Base-by-base conservation (phyloP, 495 filamentous ascomycete species). In the Talaromyces adpressus region DNA sequence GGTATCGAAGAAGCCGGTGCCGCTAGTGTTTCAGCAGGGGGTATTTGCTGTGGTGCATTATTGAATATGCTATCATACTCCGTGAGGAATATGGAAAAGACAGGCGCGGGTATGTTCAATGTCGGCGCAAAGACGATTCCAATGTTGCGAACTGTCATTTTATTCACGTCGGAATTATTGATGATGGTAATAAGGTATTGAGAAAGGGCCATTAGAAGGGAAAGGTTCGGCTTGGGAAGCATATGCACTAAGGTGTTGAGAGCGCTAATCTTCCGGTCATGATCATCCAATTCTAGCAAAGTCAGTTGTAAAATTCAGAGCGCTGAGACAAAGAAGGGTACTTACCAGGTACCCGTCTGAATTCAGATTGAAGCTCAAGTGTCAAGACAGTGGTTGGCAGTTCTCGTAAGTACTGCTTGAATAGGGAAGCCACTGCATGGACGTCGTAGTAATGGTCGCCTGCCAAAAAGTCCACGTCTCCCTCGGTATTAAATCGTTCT, bases 51-150 rank as follows among this genome's bases (percentile, higher is more conserved):
- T 41, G 79, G 72, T 4, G 73, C 62, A 60, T 87, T 82, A 34
- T 88, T 89, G 72, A 97, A 98, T 53, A 98, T 93, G 45, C 81
- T 81, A 66, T 90, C 82, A 69, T 90, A 96, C 67, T 98, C 92
- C 59, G 93, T 92, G 36, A 98, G 82, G 74, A 98, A 94, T 75
- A 92, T 81, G 2, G 92, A 92, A 68, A 98, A 96, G 6, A 98
- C 89, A 16, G 95, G 93, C 1, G 92, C 91, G 0, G 95, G 93
- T 47, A 98, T 97, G 74, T 98, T 98, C 34, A 98, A 83, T 0
- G 95, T 98, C 2, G 94, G 94, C n/a, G 95, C 94, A 75, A 98
- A 98, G 62, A 98, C 93, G 65, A 98, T 98, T 67, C 94, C 92
- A 58, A 98, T 92, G 73, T 98, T 98, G 45, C 94, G 86, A 60